Conservation (phyloP, 148 eudicot genomes). For the Cornus controversa region DNA sequence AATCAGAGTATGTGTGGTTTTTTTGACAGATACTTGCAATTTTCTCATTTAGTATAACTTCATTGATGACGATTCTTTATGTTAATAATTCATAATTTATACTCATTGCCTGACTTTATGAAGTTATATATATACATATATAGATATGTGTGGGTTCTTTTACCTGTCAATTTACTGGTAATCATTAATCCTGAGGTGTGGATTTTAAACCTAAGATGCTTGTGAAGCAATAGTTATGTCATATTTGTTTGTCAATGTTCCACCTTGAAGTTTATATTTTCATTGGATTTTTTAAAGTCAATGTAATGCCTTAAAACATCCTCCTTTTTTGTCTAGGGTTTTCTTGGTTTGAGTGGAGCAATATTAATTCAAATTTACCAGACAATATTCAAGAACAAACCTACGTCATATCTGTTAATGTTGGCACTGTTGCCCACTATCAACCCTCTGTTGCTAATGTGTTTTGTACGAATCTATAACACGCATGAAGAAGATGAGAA, state of each 20-base stretch:
- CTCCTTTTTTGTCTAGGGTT: slow-evolving; percentile 39
- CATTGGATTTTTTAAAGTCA: not conserved
- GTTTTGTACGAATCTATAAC: slow-evolving; percentile 46
- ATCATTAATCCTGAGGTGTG: not conserved
- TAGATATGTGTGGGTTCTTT: no score
- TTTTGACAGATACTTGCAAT: no score
- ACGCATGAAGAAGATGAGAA: slow-evolving; percentile 44
- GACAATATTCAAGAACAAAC: slow-evolving; percentile 50
- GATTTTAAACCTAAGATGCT: slow-evolving; percentile 2
- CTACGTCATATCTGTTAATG: slow-evolving; percentile 54
- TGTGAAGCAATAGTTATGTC: not conserved
- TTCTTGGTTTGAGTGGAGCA: slow-evolving; percentile 81
- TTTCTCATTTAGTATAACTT: no score
- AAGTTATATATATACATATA: no score
- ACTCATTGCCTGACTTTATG: no score
- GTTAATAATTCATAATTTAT: no score
- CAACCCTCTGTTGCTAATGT: slow-evolving; percentile 58
- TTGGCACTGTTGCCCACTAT: slow-evolving; percentile 54
- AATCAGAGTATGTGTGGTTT: no score
- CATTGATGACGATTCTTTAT: no score
- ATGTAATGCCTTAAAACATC: slow-evolving; percentile 1
- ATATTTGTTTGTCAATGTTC: not conserved
- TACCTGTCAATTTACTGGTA: no score
- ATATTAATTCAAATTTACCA: slow-evolving; percentile 67
- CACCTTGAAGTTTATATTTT: not conserved